phyloP scores from a whole-genome alignment of 75 land plant genomes.

The Picea glauca region DNA sequence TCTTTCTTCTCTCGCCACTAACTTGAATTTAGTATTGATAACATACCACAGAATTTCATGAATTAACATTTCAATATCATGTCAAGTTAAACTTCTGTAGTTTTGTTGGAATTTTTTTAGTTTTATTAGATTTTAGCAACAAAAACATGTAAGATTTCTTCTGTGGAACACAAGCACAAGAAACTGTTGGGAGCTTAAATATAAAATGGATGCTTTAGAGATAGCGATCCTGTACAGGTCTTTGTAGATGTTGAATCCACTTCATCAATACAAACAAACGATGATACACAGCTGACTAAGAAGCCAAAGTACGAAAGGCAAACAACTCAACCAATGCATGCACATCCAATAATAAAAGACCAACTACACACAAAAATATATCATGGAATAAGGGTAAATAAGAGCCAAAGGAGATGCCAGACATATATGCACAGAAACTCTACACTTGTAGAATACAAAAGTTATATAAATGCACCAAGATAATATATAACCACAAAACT shows the following conservation, averaged over 20 bases:
- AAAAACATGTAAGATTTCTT: not conserved
- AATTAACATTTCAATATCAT: not conserved
- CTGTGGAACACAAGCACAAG: not conserved
- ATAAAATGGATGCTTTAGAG: no score
- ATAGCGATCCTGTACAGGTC: not conserved
- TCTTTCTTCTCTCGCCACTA: not conserved
- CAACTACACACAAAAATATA: not conserved
- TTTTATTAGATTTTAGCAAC: no score
- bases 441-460: not conserved
- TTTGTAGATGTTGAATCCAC: not conserved
- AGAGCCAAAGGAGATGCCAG: not conserved
- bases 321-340: not conserved
- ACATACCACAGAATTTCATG: not conserved
- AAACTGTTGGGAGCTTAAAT: not conserved
- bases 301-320: no score
- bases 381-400: not conserved
- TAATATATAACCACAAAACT: not conserved
- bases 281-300: no score
- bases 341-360: not conserved
- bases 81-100: not conserved
- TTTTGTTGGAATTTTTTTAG: not conserved
- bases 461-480: not conserved
- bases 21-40: not conserved
- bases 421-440: not conserved
- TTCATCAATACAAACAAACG: no score